A percentile compares a stretch with the other conserved stretches of the same genome.
These are phyloP conservation scores for Chenopodium berlandieri DNA, from an alignment of 148 eudicot species.

Conservation along the genomic window DNA sequence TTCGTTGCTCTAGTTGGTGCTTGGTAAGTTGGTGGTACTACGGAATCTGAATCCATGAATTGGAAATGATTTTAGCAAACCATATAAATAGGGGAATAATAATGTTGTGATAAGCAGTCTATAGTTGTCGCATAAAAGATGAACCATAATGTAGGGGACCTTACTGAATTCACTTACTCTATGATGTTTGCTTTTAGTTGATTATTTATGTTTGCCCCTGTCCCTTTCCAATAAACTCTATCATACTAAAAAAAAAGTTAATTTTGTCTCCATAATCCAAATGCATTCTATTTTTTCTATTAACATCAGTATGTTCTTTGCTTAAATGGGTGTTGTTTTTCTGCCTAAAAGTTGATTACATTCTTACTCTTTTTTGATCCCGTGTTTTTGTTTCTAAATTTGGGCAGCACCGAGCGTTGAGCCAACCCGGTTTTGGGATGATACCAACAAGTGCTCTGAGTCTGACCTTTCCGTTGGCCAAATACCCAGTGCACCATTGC, in stretches of 20 bases:
- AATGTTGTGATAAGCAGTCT: no score
- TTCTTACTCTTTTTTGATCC: neutral
- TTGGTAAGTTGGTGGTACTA: no score
- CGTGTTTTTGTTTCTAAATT: neutral
- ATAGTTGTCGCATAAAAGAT: no score
- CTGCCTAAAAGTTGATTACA: neutral
- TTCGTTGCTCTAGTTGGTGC: no score
- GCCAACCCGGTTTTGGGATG: slow-evolving; percentile 63
- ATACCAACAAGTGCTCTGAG: slow-evolving; percentile 42
- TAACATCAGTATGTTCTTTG: neutral
- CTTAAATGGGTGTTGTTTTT: neutral
- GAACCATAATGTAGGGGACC: neutral
- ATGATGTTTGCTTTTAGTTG: neutral
- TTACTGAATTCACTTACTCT: neutral
- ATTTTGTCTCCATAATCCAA: slow-evolving; percentile 4
- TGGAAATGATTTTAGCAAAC: no score
- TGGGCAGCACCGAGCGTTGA: slow-evolving; percentile 36
- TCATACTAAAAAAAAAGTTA: slow-evolving; percentile 20
- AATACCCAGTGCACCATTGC: slow-evolving; percentile 60
- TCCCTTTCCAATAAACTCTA: neutral
- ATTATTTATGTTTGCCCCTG: neutral
- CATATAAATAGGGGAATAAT: no score
- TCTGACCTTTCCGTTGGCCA: slow-evolving; percentile 56
- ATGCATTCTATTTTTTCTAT: neutral
- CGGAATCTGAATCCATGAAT: no score